Evolutionary conservation across 257 asterid species (phyloP), one percentile per base, ranked within the genome.

Genomic region (Lycium barbarum): DNA sequence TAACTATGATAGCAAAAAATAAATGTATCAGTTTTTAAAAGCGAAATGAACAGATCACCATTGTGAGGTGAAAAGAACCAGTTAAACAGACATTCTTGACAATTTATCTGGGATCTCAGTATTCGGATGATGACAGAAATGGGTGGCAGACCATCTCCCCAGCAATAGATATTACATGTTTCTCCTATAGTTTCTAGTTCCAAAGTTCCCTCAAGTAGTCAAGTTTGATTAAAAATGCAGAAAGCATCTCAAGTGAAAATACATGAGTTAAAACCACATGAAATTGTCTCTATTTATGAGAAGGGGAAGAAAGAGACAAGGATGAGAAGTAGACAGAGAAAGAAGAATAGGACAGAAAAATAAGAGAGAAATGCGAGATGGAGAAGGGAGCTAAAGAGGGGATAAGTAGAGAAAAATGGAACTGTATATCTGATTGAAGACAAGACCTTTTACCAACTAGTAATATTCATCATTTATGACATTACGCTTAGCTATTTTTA

Each of bases 131-230:
- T 6, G 47, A 26, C 63, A 74, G 43, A 74, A 74, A 45, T 73
- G 80, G 58, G 3, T 45, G n/a, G 59, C 18, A 47, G 40, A 73
- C 80, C 47, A 47, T 22, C 4, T 73, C 80, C 80, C 20, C 57
- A 73, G 80, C 12, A 73, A 73, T 73, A 73, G 59, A 73, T 73
- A 73, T 73, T 45, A n/a, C 35, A 73, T 11, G 1, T 73, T 20
- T 45, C 40, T 73, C 80, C 38, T 0, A 20, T 45, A 43, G 9
- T 71, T 71, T 43, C 36, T 45, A 5, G 10, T 43, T 36, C 55
- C 36, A 43, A 43, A 43, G 57, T 18, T 71, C 79, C 51, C 35
- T 40, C 8, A 71, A 17, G 55, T 9, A 20, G 9, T 40, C 14
- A 40, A 40, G 54, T 71, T 71, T 9, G 79, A 18, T 71, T 40